Evolutionary conservation across 1,284 basidiomycete genomes (phyloP).

Genomic region (Taiwanofungus camphoratus): DNA sequence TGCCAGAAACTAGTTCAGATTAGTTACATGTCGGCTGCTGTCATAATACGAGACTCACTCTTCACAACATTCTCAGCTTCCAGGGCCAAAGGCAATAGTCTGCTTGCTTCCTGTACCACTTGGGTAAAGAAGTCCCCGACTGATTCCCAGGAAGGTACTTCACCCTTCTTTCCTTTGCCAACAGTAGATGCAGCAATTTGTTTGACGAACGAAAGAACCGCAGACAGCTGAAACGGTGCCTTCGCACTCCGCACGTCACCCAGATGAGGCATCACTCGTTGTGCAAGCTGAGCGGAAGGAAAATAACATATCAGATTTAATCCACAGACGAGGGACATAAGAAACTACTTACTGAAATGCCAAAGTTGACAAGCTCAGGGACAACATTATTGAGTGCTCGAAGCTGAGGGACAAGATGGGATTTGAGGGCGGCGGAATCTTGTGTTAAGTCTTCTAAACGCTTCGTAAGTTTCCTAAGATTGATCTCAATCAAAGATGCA

Average conservation of each 20-base stretch:
- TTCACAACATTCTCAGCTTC: slow-evolving; percentile 76
- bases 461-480: slow-evolving; percentile 74
- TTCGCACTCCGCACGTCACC: slow-evolving; percentile 72
- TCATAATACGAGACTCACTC: slow-evolving; percentile 44
- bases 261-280: slow-evolving; percentile 78
- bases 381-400: slow-evolving; percentile 66
- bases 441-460: slow-evolving; percentile 76
- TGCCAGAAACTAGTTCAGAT: slow-evolving; percentile 54
- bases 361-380: slow-evolving; percentile 83
- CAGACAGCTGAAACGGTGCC: slow-evolving; percentile 67
- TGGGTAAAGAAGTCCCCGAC: slow-evolving; percentile 66
- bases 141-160: slow-evolving; percentile 70
- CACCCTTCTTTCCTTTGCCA: slow-evolving; percentile 60
- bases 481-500: slow-evolving; percentile 2
- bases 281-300: slow-evolving; percentile 60
- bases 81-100: slow-evolving; percentile 64
- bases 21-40: background rate
- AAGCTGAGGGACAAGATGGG: slow-evolving; percentile 66
- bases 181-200: slow-evolving; percentile 70
- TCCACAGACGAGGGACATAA: background rate
- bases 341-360: slow-evolving; percentile 62
- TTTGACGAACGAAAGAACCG: slow-evolving; percentile 66
- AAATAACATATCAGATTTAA: background rate
- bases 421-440: slow-evolving; percentile 65
- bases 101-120: slow-evolving; percentile 66